A percentile compares a stretch with the other conserved stretches of the same genome.
phyloP scores from a whole-genome alignment of 768 basidiomycete genomes.

The Cystobasidium ongulense region DNA sequence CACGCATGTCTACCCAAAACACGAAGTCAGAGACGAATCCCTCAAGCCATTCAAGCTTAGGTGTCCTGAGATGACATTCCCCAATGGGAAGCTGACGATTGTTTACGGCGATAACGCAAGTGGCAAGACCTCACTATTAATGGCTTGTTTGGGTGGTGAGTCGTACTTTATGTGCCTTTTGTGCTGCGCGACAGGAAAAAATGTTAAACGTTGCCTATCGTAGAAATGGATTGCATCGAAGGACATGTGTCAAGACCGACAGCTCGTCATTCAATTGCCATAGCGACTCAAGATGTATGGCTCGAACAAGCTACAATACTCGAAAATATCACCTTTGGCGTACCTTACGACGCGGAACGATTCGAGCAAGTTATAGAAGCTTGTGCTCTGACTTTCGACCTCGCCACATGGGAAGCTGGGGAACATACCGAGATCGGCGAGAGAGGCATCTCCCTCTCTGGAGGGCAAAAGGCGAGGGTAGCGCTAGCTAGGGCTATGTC shows the following conservation, averaged over 20 bases:
- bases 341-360: slow-evolving; percentile 54
- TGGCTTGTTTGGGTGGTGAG: slow-evolving; percentile 22
- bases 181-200: too few relatives aligned
- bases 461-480: slow-evolving; percentile 44
- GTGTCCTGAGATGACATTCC: not conserved
- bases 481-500: slow-evolving; percentile 81
- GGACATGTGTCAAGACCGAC: slow-evolving; percentile 4
- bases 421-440: slow-evolving; percentile 55
- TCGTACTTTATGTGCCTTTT: too few relatives aligned
- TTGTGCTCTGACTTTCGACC: slow-evolving; percentile 64
- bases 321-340: slow-evolving; percentile 23
- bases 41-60: not conserved
- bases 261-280: not conserved
- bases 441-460: slow-evolving; percentile 35
- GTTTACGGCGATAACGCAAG: slow-evolving; percentile 19
- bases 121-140: slow-evolving; percentile 22
- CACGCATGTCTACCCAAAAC: slow-evolving; percentile 13
- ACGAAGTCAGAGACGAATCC: slow-evolving; percentile 7
- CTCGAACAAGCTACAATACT: slow-evolving; percentile 21
- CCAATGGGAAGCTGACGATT: not conserved
- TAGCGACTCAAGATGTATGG: slow-evolving; percentile 24
- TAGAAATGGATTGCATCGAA: slow-evolving; percentile 27
- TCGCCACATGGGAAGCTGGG: slow-evolving; percentile 63
- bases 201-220: not conserved
- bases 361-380: slow-evolving; percentile 67